Base-by-base conservation (phyloP, 306 rosid species). In the Inga oerstediana region DNA sequence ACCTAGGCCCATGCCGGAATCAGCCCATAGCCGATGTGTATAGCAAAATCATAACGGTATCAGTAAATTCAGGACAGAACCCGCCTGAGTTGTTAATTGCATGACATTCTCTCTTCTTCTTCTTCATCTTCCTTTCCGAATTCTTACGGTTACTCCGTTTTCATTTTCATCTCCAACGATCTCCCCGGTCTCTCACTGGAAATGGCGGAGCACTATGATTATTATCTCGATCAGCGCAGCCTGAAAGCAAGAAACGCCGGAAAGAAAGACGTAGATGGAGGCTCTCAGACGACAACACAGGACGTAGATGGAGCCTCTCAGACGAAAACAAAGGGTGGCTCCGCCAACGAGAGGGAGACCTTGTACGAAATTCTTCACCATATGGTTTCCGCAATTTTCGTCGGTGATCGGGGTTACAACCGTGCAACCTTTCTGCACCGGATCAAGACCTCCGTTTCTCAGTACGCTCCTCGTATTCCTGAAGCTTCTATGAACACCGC, bases 401-500 rank as follows among this genome's bases (percentile, higher is more conserved):
- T 88, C 71, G 89, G 94, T 8, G 87, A 76, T 66, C 79, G 82
- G 22, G 74, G 54, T 4, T 46, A 58, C 54, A 51, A 65, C 61
- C 43, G 11, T 46, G 79, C 71, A 15, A 75, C 91, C 22, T 45
- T 93, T 41, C 77, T 91, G 58, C 89, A 80, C 41, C 93, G 98
- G 90, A 86, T 93, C 84, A 93, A 87, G 86, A 56, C 39, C 75
- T 88, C 97, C 37, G 48, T 93, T 7, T 58, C 89, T 22, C 81
- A 87, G 3, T 91, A 93, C 79, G 89, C 24, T 74, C 92, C 93
- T 27, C 87, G 81, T 37, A 65, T 96, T 83, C 92, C 82, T 15
- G 93, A 92, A 83, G 99, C 94, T 85, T 89, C 91, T 30, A 85
- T 74, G 85, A 96, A 92, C 85, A 72, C 92, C 7, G 83, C 89